Conservation (phyloP, 2,329 filamentous ascomycete species). For the Exophiala aquamarina region DNA sequence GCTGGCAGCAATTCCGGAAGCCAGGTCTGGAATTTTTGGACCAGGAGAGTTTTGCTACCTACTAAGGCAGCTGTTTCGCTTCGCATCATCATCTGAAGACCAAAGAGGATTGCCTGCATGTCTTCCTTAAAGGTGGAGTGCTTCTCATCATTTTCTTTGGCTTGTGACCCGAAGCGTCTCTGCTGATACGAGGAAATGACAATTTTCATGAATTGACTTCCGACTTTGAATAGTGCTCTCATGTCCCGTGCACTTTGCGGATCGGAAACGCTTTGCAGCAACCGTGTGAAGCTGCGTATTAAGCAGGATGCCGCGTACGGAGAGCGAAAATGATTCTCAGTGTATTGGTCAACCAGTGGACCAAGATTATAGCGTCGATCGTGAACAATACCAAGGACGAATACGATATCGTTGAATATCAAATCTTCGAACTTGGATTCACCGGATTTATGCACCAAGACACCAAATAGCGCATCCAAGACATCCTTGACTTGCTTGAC, state of each 20-base stretch:
- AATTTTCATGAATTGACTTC: slow-evolving; percentile 88
- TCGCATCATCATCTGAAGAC: slow-evolving; percentile 84
- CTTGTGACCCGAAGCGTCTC: slow-evolving; percentile 70
- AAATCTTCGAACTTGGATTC: slow-evolving; percentile 91
- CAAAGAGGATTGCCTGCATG: slow-evolving; percentile 82
- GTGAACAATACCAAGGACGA: slow-evolving; percentile 88
- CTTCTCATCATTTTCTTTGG: slow-evolving; percentile 42
- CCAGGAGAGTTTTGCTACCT: slow-evolving; percentile 89
- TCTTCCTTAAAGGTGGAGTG: slow-evolving; percentile 72
- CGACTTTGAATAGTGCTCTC: slow-evolving; percentile 91
- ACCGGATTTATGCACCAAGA: slow-evolving; percentile 85
- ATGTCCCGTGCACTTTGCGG: slow-evolving; percentile 80
- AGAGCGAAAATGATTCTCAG: slow-evolving; percentile 85
- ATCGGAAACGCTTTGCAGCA: slow-evolving; percentile 80
- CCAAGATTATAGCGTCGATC: slow-evolving; percentile 90
- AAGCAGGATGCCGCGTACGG: slow-evolving; percentile 88
- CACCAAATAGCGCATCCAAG: slow-evolving; percentile 86
- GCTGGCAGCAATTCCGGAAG: slow-evolving; percentile 82
- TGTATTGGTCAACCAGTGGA: slow-evolving; percentile 88
- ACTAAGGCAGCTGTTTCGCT: slow-evolving; percentile 82
- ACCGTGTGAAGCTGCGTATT: slow-evolving; percentile 78
- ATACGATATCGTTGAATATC: slow-evolving; percentile 85
- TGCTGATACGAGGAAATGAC: slow-evolving; percentile 85
- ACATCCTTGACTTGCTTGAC: slow-evolving; percentile 91
- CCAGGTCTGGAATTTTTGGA: slow-evolving; percentile 97